phyloP scores from a whole-genome alignment of 2,329 filamentous ascomycete species.

The Exophiala viscosa region DNA sequence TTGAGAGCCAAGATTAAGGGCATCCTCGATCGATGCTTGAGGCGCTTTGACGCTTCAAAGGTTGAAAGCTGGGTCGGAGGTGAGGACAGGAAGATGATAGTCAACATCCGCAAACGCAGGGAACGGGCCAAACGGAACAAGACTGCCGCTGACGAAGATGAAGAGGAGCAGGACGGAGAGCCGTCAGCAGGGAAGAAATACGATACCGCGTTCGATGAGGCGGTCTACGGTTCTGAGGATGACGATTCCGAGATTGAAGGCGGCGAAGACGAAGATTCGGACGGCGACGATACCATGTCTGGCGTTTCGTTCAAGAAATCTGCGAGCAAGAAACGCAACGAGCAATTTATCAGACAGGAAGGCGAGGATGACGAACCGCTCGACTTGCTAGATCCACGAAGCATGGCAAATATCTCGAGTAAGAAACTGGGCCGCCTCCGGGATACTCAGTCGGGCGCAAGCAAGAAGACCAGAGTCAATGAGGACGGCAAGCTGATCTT shows the following conservation, averaged over 20 bases:
- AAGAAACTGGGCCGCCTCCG: constrained; percentile 32
- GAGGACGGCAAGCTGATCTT: constrained; percentile 45
- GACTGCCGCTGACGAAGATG: constrained; percentile 60
- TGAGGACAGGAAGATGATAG: constrained; percentile 75
- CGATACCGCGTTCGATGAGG: constrained; percentile 91
- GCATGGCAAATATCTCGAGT: constrained; percentile 80
- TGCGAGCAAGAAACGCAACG: constrained; percentile 53
- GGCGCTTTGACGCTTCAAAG: constrained; percentile 78
- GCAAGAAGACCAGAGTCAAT: constrained; percentile 42
- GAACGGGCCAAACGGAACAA: constrained; percentile 89
- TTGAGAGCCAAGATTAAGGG: constrained; percentile 98
- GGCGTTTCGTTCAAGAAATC: constrained; percentile 25
- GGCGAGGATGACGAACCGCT: constrained; percentile 81
- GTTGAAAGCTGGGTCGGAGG: constrained; percentile 73
- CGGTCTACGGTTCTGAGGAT: constrained; percentile 77
- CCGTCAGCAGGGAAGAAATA: constrained; percentile 56
- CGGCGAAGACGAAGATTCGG: constrained; percentile 46
- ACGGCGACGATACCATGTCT: constrained; percentile 23
- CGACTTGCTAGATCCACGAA: constrained; percentile 83
- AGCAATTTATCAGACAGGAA: constrained; percentile 81
- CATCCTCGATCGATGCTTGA: constrained; percentile 89
- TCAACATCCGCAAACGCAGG: constrained; percentile 92
- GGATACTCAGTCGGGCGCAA: constrained; percentile 38
- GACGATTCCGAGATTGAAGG: constrained; percentile 48
- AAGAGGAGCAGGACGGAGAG: constrained; percentile 47